Evolutionary conservation across 192 early-diverging fungal species (phyloP).

Genomic region (Coemansia sp.): DNA sequence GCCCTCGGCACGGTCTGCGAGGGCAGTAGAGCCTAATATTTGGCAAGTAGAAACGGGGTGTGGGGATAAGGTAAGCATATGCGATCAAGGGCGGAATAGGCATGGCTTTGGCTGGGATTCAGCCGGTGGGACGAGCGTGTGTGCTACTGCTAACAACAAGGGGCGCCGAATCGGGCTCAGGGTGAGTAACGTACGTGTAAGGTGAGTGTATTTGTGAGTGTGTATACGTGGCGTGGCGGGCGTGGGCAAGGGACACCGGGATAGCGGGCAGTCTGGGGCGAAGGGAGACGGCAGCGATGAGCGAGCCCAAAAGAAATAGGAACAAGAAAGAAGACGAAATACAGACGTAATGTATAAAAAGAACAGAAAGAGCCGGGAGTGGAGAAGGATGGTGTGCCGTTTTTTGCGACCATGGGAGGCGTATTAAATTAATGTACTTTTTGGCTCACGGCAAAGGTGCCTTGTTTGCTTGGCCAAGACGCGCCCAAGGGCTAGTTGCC

Average conservation of each 20-base stretch:
- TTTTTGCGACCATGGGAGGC: constrained; percentile 12
- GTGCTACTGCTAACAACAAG: not conserved
- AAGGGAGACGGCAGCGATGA: not conserved
- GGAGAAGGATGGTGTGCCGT: constrained; percentile 16
- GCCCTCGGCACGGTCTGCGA: not conserved
- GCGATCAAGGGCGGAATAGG: constrained; percentile 9
- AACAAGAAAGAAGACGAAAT: constrained; percentile 10
- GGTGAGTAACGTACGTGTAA: not conserved
- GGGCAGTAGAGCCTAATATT: constrained; percentile 6
- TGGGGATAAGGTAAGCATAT: constrained; percentile 7
- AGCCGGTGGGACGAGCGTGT: not conserved
- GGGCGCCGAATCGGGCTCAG: constrained; percentile 1
- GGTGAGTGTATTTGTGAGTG: not conserved
- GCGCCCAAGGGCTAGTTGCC: constrained; percentile 6
- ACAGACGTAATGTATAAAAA: constrained; percentile 12
- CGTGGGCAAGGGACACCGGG: not conserved
- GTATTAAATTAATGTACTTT: constrained; percentile 18
- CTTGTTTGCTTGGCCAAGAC: constrained; percentile 10
- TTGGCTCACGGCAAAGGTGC: not conserved
- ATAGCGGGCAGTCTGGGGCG: not conserved
- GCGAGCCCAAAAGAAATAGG: constrained; percentile 10
- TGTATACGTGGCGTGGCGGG: constrained; percentile 2
- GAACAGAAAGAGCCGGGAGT: constrained; percentile 8
- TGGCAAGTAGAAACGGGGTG: not conserved
- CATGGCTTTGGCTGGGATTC: constrained; percentile 1